Percentiles rank a stretch among this genome's conserved stretches.
Evolutionary conservation across 2,329 filamentous ascomycete species (phyloP).

Genomic region (Lasiodiplodia citricola): DNA sequence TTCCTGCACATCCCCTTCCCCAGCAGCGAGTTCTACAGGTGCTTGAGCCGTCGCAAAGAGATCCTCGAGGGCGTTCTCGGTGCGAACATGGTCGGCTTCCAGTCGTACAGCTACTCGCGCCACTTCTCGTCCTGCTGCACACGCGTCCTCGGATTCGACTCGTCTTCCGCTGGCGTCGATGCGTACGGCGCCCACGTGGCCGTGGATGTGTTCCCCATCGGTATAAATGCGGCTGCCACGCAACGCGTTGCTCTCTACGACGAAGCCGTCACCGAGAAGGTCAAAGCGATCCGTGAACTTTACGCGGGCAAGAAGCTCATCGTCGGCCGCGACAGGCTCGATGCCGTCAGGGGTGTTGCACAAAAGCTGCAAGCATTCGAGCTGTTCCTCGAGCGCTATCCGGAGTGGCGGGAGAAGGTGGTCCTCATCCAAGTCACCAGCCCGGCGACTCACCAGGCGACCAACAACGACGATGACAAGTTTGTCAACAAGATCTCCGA

Average conservation of each 20-base stretch:
- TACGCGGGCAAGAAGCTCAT: slow-evolving; percentile 95
- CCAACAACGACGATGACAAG: slow-evolving; percentile 76
- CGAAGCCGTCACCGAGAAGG: slow-evolving; percentile 72
- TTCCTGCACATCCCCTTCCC: slow-evolving; percentile 95
- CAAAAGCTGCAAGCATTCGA: slow-evolving; percentile 96
- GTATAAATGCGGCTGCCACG: slow-evolving; percentile 85
- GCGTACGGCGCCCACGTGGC: slow-evolving; percentile 88
- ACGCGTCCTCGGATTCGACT: slow-evolving; percentile 86
- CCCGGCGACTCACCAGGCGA: slow-evolving; percentile 79
- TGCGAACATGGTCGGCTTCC: slow-evolving; percentile 92
- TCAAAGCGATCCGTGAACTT: slow-evolving; percentile 72
- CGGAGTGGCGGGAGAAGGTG: slow-evolving; percentile 89
- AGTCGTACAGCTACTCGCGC: slow-evolving; percentile 92
- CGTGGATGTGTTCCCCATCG: slow-evolving; percentile 92
- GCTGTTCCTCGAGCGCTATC: slow-evolving; percentile 85
- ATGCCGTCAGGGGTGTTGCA: slow-evolving; percentile 90
- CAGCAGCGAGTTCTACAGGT: slow-evolving; percentile 93
- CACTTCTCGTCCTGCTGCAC: slow-evolving; percentile 96
- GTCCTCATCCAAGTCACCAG: slow-evolving; percentile 96
- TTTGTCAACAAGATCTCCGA: slow-evolving; percentile 89
- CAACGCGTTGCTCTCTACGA: slow-evolving; percentile 75
- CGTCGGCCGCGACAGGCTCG: slow-evolving; percentile 90
- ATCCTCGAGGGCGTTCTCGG: slow-evolving; percentile 88
- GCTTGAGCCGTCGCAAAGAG: slow-evolving; percentile 85
- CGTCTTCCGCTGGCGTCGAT: slow-evolving; percentile 82